Evolutionary conservation across 2,329 filamentous ascomycete genomes (phyloP).

Genomic region (Fusarium oligoseptatum): DNA sequence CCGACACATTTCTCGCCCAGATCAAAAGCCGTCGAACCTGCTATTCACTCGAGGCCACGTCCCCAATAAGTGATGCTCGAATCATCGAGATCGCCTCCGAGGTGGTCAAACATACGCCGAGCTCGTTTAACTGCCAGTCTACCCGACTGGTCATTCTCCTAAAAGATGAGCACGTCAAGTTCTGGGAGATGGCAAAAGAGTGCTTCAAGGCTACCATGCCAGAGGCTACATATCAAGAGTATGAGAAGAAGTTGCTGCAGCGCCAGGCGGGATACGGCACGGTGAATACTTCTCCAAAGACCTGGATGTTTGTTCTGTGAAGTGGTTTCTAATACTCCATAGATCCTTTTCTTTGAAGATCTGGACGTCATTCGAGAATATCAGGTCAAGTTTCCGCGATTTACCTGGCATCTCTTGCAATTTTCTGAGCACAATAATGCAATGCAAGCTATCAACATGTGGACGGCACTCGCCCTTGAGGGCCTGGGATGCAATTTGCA

Average conservation of each 20-base stretch:
- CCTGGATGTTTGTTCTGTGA: too few species aligned
- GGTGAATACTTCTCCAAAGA: not conserved
- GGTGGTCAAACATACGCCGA: slow-evolving; percentile 19
- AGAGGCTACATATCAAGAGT: not conserved
- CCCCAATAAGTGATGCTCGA: slow-evolving; percentile 12
- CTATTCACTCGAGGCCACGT: slow-evolving; percentile 22
- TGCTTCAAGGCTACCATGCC: slow-evolving; percentile 19
- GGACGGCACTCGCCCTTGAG: slow-evolving; percentile 19
- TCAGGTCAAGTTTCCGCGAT: slow-evolving; percentile 10
- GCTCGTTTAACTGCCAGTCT: slow-evolving; percentile 28
- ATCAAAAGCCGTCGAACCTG: slow-evolving; percentile 20
- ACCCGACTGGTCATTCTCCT: slow-evolving; percentile 22
- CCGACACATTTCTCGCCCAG: slow-evolving; percentile 5
- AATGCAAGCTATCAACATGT: slow-evolving; percentile 26
- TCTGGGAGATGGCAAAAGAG: slow-evolving; percentile 24
- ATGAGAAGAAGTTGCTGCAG: slow-evolving; percentile 21
- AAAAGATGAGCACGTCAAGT: slow-evolving; percentile 11
- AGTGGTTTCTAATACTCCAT: not conserved
- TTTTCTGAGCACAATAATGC: slow-evolving; percentile 31
- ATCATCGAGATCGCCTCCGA: slow-evolving; percentile 19
- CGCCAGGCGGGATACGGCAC: slow-evolving; percentile 15
- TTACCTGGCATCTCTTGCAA: slow-evolving; percentile 16
- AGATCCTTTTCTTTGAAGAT: slow-evolving; percentile 29
- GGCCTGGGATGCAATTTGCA: slow-evolving; percentile 28
- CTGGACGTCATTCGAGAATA: slow-evolving; percentile 17